These are phyloP conservation scores for Beta vulgaris DNA, from an alignment of 148 eudicot genomes.

Conservation along the genomic window DNA sequence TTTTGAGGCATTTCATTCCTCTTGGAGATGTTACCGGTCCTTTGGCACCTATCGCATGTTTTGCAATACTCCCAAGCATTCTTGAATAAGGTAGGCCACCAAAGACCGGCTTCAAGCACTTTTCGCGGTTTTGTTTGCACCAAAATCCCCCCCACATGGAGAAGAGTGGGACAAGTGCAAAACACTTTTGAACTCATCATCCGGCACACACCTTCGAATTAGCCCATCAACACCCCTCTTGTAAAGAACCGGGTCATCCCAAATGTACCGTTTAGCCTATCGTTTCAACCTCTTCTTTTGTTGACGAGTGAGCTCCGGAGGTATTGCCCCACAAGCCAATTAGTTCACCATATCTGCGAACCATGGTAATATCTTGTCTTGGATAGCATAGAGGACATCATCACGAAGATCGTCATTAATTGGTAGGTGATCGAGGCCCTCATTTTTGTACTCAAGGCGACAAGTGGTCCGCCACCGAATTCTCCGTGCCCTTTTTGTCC, in stretches of 20 bases:
- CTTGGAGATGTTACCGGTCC: background rate
- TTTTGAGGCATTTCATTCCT: background rate
- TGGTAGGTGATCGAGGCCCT: background rate
- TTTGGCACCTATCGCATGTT: background rate
- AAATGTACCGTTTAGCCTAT: background rate
- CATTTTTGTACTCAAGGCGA: background rate
- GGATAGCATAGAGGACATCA: background rate
- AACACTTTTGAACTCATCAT: background rate
- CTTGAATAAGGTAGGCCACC: background rate
- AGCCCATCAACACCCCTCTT: background rate
- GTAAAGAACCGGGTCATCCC: background rate
- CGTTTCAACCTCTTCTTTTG: background rate
- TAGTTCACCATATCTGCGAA: background rate
- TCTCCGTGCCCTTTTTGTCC: background rate
- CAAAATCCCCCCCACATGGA: background rate
- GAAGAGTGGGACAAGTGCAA: background rate
- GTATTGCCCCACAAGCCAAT: background rate
- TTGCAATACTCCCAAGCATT: background rate
- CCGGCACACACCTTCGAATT: background rate
- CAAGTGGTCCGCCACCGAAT: background rate
- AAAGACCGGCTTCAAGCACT: background rate
- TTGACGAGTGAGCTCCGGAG: background rate
- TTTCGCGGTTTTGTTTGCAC: background rate
- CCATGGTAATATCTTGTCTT: background rate
- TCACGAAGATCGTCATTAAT: background rate